Conservation (phyloP, 2,329 filamentous ascomycete species). For the Acephala macrosclerotiorum region DNA sequence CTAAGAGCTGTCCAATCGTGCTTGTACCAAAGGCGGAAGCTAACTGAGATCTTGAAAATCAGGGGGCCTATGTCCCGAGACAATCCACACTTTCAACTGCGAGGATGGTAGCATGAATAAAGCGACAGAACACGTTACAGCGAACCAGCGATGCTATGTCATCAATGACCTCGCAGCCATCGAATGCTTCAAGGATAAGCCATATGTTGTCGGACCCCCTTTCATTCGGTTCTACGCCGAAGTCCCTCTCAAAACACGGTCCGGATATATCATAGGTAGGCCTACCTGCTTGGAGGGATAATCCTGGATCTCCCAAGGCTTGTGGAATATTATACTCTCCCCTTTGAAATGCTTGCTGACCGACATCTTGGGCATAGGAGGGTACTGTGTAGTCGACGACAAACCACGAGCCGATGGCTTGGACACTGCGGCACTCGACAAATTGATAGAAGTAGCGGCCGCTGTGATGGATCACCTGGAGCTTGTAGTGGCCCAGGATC, state of each 20-base stretch:
- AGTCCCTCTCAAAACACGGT: slow-evolving; percentile 35
- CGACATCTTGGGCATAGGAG: no score
- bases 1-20: no score
- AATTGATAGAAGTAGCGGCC: slow-evolving; percentile 61
- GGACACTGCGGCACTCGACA: slow-evolving; percentile 53
- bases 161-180: slow-evolving; percentile 35
- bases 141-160: slow-evolving; percentile 28
- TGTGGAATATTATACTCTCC: no score
- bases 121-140: slow-evolving; percentile 22
- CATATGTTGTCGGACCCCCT: slow-evolving; percentile 34
- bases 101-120: slow-evolving; percentile 26
- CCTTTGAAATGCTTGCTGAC: no score
- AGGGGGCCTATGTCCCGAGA: slow-evolving; percentile 36
- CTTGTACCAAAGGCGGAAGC: no score
- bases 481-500: slow-evolving; percentile 53
- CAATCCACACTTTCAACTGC: slow-evolving; percentile 33
- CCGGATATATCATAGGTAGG: slow-evolving; percentile 58
- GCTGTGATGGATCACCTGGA: slow-evolving; percentile 67
- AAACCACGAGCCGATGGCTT: slow-evolving; percentile 60
- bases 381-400: slow-evolving; percentile 65
- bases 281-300: no score
- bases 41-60: no score
- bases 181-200: slow-evolving; percentile 28
- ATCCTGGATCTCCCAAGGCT: no score
- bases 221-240: slow-evolving; percentile 39